phyloP scores from a whole-genome alignment of 2,329 filamentous ascomycete species.

The Rutstroemia sp. region DNA sequence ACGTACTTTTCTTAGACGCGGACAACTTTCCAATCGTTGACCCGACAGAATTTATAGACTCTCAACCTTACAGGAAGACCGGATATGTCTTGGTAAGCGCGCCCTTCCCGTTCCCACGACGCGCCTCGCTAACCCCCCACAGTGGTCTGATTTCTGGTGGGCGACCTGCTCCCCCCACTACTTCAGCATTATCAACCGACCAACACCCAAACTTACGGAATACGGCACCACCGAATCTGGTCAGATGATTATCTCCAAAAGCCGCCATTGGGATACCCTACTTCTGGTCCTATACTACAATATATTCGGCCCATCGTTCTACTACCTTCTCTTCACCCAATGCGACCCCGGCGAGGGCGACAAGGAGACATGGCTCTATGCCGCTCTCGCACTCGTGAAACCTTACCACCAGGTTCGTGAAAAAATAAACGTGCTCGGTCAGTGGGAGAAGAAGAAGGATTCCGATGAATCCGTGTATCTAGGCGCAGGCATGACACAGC shows the following conservation, averaged over 20 bases:
- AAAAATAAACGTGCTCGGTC: neutral
- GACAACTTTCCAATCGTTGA: slow-evolving; percentile 37
- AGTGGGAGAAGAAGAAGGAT: neutral
- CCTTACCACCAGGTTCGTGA: slow-evolving; percentile 35
- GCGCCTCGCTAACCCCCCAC: neutral
- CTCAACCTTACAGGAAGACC: slow-evolving; percentile 34
- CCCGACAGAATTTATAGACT: slow-evolving; percentile 34
- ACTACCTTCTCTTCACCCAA: slow-evolving; percentile 39
- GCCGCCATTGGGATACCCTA: slow-evolving; percentile 35
- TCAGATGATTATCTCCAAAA: slow-evolving; percentile 38
- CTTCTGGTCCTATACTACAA: slow-evolving; percentile 44
- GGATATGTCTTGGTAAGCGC: slow-evolving; percentile 31
- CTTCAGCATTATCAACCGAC: slow-evolving; percentile 30
- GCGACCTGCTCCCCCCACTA: slow-evolving; percentile 33
- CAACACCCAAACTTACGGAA: slow-evolving; percentile 13
- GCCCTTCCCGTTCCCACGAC: neutral
- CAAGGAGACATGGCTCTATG: slow-evolving; percentile 43
- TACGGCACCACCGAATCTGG: slow-evolving; percentile 37
- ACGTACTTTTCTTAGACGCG: slow-evolving; percentile 41
- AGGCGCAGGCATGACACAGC: slow-evolving; percentile 3
- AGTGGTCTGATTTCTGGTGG: slow-evolving; percentile 41
- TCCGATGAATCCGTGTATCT: neutral
- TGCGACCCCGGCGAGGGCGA: slow-evolving; percentile 38
- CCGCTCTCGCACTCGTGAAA: slow-evolving; percentile 33
- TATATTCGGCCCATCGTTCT: slow-evolving; percentile 37